Evolutionary conservation across 805 yeast species (phyloP), one percentile per base, ranked within the genome.

Genomic region (Yamadazyma sp.): DNA sequence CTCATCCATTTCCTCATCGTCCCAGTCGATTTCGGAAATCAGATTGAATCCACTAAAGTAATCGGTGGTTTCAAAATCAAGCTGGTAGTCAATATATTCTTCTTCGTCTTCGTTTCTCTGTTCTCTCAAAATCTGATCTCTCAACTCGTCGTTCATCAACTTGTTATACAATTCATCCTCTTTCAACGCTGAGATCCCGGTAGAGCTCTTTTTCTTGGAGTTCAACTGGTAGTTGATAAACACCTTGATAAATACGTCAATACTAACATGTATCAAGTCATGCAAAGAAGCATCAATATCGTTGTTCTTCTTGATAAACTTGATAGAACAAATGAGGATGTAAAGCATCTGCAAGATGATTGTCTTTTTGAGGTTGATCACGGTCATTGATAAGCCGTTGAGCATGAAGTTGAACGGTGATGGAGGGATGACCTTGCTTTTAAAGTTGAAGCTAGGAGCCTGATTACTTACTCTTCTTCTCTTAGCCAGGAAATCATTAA

Each of bases 1-100:
- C 46, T 69, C 74, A 44, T 67, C 72, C 71, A 68, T 57, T 15
- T 65, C 67, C 44, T 68, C 73, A 40, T 69, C 73, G 41, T 69
- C 74, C 74, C 74, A 68, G 47, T 68, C 74, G 5, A 67, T 66
- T n/a, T 54, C 63, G 12, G 37, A 7, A 2, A 41, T 14, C 23
- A 32, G 39, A 20, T 35, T 32, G 40, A 46, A 46, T 13, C 45
- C 46, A 22, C 38, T 29, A 14, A 42, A 40, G 20, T 37, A 39
- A 12, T 42, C 32, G 11, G 29, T 24, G n/a, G 52, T 47, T 9
- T 50, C 54, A 12, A 52, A 56, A 18, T 50, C 62, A 9, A 53
- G 58, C 13, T 26, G 36, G 15, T 54, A 57, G 19, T 58, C 67
- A 26, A 37, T 30, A 6, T 22, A 26, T 11, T 54, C 55, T 12